A percentile compares a stretch with the other conserved stretches of the same genome.
Evolutionary conservation across 75 land plant species (phyloP).

Genomic region (Pseudotsuga menziesii): DNA sequence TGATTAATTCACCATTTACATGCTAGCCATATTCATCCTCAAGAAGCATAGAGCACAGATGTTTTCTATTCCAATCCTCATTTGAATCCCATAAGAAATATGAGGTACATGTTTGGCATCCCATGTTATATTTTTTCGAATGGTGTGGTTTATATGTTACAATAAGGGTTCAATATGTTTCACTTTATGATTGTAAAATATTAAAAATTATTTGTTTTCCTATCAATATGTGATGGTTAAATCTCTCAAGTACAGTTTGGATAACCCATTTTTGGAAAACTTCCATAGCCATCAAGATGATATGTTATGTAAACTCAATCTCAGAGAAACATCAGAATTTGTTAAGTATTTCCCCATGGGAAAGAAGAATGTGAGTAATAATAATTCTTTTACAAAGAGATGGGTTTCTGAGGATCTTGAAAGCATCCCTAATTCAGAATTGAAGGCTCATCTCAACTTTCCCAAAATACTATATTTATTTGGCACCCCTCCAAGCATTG

Average conservation of each 20-base stretch:
- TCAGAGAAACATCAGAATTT: constrained; percentile 60
- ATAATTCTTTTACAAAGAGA: too few relatives aligned
- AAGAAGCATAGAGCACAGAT: constrained; percentile 11
- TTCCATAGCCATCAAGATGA: constrained; percentile 19
- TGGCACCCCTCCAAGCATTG: constrained; percentile 45
- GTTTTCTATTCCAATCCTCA: too few relatives aligned
- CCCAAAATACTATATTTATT: constrained; percentile 33
- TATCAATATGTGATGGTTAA: background rate
- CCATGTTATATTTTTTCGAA: too few relatives aligned
- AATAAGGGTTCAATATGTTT: too few relatives aligned
- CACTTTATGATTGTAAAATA: background rate
- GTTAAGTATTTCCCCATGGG: constrained; percentile 48
- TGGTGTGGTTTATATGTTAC: too few relatives aligned
- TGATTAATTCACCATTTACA: constrained; percentile 10
- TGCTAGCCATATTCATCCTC: constrained; percentile 8
- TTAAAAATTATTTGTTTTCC: background rate
- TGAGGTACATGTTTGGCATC: background rate
- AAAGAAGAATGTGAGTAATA: constrained; percentile 2
- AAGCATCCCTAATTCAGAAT: constrained; percentile 6
- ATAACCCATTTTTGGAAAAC: constrained; percentile 41
- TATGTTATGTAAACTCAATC: constrained; percentile 60
- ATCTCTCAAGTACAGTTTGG: background rate
- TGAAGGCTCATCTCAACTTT: constrained; percentile 14
- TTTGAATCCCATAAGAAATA: background rate
- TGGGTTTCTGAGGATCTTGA: constrained; percentile 1